Base-by-base conservation (phyloP, 2,329 filamentous ascomycete species). In the Colletotrichum trifolii region DNA sequence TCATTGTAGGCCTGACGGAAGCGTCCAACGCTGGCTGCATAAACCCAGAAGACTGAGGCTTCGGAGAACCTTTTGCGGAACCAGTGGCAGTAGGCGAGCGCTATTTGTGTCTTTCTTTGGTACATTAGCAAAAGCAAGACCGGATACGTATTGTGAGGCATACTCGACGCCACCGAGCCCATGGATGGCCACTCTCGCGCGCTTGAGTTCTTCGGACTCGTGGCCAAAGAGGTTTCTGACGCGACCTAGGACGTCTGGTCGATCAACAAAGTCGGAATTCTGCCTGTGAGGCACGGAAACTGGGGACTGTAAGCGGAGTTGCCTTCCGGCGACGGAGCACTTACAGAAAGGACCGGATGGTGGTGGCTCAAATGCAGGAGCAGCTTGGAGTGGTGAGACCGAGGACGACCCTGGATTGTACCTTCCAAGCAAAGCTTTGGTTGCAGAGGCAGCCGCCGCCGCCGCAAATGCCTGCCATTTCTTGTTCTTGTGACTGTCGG, bases 401-500 rank as follows among this genome's bases (percentile, higher is more conserved):
- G 25, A 25, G 25, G 25, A 25, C 25, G 25, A 25, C 25, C 25
- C 25, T 4, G 25, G 3, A 5, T 25, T 5, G 25, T 25, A 25
- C 25, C 4, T 25, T 25, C 25, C 25, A 25, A 25, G 25, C 25
- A 25, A 25, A 25, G 25, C 25, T 25, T 25, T 25, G 25, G 25
- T 60, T 6, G 76, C 73, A 2, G 68, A 73, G 6, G 73, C 73
- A 0, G 77, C 77, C 0, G 78, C 77, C 0, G 73, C 68, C 1
- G 78, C 76, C 0, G 78, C 77, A 63, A 78, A 78, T 0, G 33
- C 39, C 25, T 79, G 75, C 78, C 77, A 80, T 6, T 48, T 52
- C 12, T 80, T 73, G 25, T 73, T 73, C 58, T 80, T 79, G 55
- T 80, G 76, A 0, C 71, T 75, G 55, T 81, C 79, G 6, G 77